Base-by-base conservation (phyloP, 495 filamentous ascomycete species). In the Annulohypoxylon moriforme region DNA sequence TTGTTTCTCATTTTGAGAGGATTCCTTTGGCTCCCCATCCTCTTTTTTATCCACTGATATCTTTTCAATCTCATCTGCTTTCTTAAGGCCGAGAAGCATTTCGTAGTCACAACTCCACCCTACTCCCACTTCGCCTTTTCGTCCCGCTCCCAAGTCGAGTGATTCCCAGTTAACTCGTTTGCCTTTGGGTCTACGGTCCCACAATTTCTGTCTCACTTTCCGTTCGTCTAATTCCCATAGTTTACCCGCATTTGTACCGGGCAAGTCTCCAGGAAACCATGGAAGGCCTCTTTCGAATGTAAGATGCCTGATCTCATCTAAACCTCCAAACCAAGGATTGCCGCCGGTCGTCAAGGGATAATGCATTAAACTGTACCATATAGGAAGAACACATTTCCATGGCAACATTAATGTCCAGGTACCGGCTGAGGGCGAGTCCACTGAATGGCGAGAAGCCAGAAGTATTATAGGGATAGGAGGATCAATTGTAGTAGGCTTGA, bases 31-130 rank as follows among this genome's bases (percentile, higher is more conserved):
- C 13, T 59, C 42, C 14, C 38, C 38, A 42, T 77, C 74, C 16
- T 75, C 75, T 74, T 76, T 77, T 18, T 34, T 34, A 34, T 79
- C 73, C 18, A 68, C n/a, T 8, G 44, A 27, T 55, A 68, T 69
- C 40, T 67, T 61, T 24, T 72, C 64, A n/a, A 65, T 52, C 4
- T 89, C 36, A 7, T 58, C 57, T 20, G 56, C 29, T 10, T 58
- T 50, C 3, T 58, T 44, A 22, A 82, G 71, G 0, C 76, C 76
- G 57, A 84, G 80, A 20, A 96, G 83, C 62, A 81, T 80, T 69
- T 93, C 91, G 87, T 94, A 98, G 75, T 98, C 95, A 82, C 94
- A 98, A 16, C 89, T 88, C 89, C 92, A 94, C 1, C 94, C 94
- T 57, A 84, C 78, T 1, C 96, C 96, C 42, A 97, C 76, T 75